Evolutionary conservation across 441 rosid species (phyloP).

Genomic region (Adansonia rubrostipa): DNA sequence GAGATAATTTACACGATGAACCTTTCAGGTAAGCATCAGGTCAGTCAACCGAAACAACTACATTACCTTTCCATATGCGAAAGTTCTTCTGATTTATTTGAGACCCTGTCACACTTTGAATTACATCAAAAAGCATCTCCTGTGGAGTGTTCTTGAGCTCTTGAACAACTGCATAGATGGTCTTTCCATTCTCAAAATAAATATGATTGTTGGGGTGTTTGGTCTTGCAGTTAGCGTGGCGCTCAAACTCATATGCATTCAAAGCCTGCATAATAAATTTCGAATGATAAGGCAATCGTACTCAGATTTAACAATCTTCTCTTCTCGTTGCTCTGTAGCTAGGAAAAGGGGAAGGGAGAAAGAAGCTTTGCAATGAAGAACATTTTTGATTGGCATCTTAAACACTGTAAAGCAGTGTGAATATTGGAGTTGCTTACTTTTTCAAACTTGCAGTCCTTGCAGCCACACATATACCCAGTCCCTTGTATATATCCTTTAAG

Average conservation of each 20-base stretch:
- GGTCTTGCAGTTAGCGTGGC: conserved; percentile 60
- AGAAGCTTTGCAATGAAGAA: neutral
- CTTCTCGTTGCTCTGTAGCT: neutral
- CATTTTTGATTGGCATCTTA: neutral
- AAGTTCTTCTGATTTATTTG: conserved; percentile 52
- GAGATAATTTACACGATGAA: conserved; percentile 6
- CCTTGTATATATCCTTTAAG: conserved; percentile 48
- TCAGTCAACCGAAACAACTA: neutral
- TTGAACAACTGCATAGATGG: conserved; percentile 56
- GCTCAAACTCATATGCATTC: conserved; percentile 59
- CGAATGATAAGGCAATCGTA: conserved; percentile 7
- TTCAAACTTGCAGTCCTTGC: conserved; percentile 43
- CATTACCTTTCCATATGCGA: conserved; percentile 50
- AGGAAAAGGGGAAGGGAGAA: neutral
- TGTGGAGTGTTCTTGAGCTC: conserved; percentile 55
- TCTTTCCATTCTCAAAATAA: conserved; percentile 59
- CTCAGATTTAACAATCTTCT: conserved; percentile 5
- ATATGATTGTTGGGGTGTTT: conserved; percentile 63
- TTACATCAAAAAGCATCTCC: conserved; percentile 49
- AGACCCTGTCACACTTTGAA: conserved; percentile 49
- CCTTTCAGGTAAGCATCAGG: neutral
- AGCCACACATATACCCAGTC: conserved; percentile 52
- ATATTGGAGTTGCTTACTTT: conserved; percentile 33
- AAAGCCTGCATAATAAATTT: conserved; percentile 43
- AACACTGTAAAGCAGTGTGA: neutral